Conservation (phyloP, 2,329 filamentous ascomycete species). For the Stemphylium vesicarium region DNA sequence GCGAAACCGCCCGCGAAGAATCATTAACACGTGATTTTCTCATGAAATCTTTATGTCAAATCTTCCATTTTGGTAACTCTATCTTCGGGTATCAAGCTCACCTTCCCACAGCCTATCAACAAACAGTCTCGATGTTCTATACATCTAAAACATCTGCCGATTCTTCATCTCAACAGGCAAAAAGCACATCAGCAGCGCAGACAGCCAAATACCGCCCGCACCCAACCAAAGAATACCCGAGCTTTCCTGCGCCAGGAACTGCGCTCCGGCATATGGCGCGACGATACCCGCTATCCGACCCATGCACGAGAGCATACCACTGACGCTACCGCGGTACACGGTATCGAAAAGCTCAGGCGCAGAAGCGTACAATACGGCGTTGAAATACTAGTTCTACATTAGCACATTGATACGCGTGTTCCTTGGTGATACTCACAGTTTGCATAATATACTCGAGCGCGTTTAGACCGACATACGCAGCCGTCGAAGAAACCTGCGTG, state of each 20-base stretch:
- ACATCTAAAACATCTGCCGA: conserved; percentile 39
- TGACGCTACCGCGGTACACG: conserved; percentile 37
- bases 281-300: conserved; percentile 38
- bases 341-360: conserved; percentile 40
- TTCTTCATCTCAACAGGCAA: conserved; percentile 40
- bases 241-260: conserved; percentile 26
- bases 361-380: conserved; percentile 39
- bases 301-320: conserved; percentile 39
- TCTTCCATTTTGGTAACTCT: no score
- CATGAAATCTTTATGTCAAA: no score
- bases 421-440: conserved; percentile 21
- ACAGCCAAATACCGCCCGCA: conserved; percentile 39
- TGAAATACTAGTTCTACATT: conserved; percentile 28
- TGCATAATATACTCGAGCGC: conserved; percentile 44
- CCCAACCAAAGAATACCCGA: conserved; percentile 40
- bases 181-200: conserved; percentile 37
- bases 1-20: no score
- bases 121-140: no score
- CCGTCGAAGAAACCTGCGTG: conserved; percentile 34
- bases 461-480: conserved; percentile 37
- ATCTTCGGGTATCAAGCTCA: conserved; percentile 13
- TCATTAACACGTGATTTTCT: no score
- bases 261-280: conserved; percentile 37
- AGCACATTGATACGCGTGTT: neutral
- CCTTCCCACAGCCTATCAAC: no score